phyloP scores from a whole-genome alignment of 768 basidiomycete genomes.

The Tubosaeta brunneosetosa region DNA sequence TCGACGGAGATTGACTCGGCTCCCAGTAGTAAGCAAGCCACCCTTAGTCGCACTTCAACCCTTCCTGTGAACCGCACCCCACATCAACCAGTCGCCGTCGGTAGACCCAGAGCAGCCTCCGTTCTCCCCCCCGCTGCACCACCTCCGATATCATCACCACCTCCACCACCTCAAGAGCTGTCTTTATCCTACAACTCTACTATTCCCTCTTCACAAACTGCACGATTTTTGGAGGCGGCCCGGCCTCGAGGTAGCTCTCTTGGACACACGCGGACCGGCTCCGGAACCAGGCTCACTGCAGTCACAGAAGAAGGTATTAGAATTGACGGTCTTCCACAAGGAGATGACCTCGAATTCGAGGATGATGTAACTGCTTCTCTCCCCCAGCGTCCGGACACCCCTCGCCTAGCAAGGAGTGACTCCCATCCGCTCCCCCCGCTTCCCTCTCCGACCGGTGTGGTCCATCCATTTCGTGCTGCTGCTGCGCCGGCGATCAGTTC shows the following conservation, averaged over 20 bases:
- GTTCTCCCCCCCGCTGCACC: constrained; percentile 62
- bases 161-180: constrained; percentile 50
- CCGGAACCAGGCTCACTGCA: constrained; percentile 52
- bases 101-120: constrained; percentile 52
- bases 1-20: constrained; percentile 36
- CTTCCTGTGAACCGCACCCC: constrained; percentile 29
- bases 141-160: constrained; percentile 56
- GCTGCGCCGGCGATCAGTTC: constrained; percentile 15
- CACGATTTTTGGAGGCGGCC: constrained; percentile 33
- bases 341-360: constrained; percentile 25
- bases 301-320: constrained; percentile 55
- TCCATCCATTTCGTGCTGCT: constrained; percentile 28
- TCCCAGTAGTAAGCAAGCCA: constrained; percentile 16
- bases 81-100: constrained; percentile 19
- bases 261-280: constrained; percentile 52
- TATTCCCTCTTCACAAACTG: constrained; percentile 27
- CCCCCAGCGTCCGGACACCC: constrained; percentile 37
- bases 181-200: constrained; percentile 24
- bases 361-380: constrained; percentile 29
- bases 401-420: constrained; percentile 42
- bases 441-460: constrained; percentile 42
- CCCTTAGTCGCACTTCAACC: constrained; percentile 34
- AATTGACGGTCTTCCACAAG: constrained; percentile 33
- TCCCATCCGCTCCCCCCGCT: constrained; percentile 67
- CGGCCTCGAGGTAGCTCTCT: constrained; percentile 47